phyloP scores from a whole-genome alignment of 495 filamentous ascomycete genomes.

The Penicillium paradoxum region DNA sequence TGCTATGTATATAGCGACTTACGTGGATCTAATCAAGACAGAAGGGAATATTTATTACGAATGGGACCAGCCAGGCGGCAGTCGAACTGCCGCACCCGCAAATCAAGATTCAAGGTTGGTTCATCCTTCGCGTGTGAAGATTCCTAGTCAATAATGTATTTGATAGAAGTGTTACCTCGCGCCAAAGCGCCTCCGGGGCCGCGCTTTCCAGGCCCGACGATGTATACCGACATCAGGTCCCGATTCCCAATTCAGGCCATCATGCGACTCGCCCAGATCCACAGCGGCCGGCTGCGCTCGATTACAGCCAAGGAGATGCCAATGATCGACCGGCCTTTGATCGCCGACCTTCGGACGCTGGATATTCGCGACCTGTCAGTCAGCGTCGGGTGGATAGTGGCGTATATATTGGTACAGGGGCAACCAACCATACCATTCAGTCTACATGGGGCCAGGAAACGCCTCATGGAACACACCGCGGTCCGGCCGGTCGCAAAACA shows the following conservation, averaged over 20 bases:
- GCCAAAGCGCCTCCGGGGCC: background rate
- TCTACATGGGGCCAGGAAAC: background rate
- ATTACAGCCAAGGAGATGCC: background rate
- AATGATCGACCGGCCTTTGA: background rate
- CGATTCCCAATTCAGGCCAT: background rate
- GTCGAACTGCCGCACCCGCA: background rate
- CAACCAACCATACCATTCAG: background rate
- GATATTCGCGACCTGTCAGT: background rate
- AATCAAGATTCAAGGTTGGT: background rate
- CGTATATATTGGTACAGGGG: background rate
- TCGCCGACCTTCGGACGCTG: background rate
- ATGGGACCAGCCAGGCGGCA: conserved; percentile 5
- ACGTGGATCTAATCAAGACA: background rate
- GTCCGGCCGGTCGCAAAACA: background rate
- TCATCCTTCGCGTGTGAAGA: background rate
- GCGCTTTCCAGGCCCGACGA: background rate
- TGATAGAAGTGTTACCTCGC: background rate
- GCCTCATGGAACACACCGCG: background rate
- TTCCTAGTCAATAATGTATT: background rate
- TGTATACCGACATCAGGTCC: background rate
- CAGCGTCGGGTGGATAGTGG: background rate
- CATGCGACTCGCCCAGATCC: background rate
- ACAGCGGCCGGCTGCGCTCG: background rate
- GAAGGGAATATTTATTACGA: conserved; percentile 1
- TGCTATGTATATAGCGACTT: background rate